Evolutionary conservation across 1,139 yeast genomes (phyloP), one percentile per base, ranked within the genome.

Genomic region (Blastobotrys illinoisensis): DNA sequence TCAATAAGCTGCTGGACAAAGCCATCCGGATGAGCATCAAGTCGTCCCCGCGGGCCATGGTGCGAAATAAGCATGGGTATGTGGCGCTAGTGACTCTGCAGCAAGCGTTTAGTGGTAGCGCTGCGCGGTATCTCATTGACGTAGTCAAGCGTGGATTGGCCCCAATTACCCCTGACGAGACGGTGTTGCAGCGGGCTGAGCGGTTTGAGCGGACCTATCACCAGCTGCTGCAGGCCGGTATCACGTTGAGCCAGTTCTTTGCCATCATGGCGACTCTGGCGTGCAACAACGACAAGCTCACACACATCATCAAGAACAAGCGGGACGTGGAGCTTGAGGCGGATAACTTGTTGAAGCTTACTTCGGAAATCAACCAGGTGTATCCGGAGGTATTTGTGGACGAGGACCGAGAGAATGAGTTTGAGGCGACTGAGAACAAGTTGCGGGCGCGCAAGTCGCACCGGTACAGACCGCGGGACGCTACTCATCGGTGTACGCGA

Each of bases 311-410:
- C 20, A 32, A 51, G 46, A 49, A 52, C 23, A 46, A 48, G 47
- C 40, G 51, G 26, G 52, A 54, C 23, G 20, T 52, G 44, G 54
- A 47, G 18, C 46, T 54, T 26, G 52, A 48, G 44, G 52, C 56
- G 9, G 54, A 51, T 23, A 54, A 54, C 20, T n/a, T 54, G 44
- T 20, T 51, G 32, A 14, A 24, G 44, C 28, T 54, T 5, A 48
- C 54, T 4, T 40, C 51, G 45, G 49, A 54, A 32, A 43, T 54
- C 14, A 54, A 49, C 20, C 36, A 47, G 23, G 51, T 49, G 6
- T 52, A 54, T 24, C 56, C 56, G 14, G 56, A 50, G 44, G 52
- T 48, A 19, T 49, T 54, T 50, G 51, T 47, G 24, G 56, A 54
- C 45, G 54, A 36, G 36, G 52, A 48, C 23, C 49, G 32, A 13